phyloP scores from a whole-genome alignment of 2,329 filamentous ascomycete genomes.

The Huntiella moniliformis region DNA sequence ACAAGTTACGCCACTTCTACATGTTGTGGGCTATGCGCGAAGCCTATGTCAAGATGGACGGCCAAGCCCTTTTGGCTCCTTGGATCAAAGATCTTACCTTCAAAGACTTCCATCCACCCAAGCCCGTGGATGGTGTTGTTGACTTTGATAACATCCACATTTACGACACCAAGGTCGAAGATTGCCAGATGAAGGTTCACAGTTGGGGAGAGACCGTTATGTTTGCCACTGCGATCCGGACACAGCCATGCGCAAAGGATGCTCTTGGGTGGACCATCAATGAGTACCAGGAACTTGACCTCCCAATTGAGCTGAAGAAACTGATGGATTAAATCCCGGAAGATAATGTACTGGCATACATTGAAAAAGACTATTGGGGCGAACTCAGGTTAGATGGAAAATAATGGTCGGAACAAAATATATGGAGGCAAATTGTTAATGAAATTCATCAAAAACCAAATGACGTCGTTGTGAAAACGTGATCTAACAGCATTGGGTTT shows the following conservation, averaged over 20 bases:
- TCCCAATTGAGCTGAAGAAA: neutral
- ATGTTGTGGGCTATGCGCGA: conserved; percentile 64
- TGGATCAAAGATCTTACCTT: conserved; percentile 60
- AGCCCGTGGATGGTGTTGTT: conserved; percentile 14
- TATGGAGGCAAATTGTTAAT: conserved; percentile 4
- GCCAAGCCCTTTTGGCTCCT: conserved; percentile 53
- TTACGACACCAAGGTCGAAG: neutral
- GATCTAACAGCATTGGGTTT: conserved; percentile 1
- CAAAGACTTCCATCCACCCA: conserved; percentile 38
- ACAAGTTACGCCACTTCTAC: conserved; percentile 52
- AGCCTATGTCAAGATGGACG: conserved; percentile 68
- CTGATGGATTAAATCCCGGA: neutral
- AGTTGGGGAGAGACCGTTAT: conserved; percentile 8
- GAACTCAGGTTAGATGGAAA: too few relatives aligned
- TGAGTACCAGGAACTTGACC: conserved; percentile 4
- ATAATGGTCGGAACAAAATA: neutral
- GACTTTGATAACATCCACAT: conserved; percentile 7
- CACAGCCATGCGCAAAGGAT: conserved; percentile 1
- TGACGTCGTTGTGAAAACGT: too few relatives aligned
- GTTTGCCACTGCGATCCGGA: conserved; percentile 10
- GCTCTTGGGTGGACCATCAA: conserved; percentile 2
- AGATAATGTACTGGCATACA: neutral
- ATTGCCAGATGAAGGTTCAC: conserved; percentile 9
- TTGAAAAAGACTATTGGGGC: too few relatives aligned
- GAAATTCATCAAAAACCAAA: too few relatives aligned